A percentile compares a stretch with the other conserved stretches of the same genome.
phyloP scores from a whole-genome alignment of 1,284 basidiomycete species.

The Heterobasidion occidentale region DNA sequence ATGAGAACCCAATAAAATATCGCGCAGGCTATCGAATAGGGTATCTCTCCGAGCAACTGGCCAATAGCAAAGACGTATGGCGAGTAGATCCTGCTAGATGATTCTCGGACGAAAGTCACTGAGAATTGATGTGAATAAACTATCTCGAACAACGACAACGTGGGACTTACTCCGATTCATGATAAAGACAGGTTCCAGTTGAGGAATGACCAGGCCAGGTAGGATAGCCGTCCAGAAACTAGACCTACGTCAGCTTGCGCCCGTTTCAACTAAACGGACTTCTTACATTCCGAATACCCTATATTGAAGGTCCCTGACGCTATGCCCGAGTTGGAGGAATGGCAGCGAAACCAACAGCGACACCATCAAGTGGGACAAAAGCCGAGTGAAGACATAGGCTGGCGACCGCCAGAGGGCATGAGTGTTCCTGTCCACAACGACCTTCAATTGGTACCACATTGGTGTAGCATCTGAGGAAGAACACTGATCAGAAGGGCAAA shows the following conservation, averaged over 20 bases:
- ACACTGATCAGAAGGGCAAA: background rate
- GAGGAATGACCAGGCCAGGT: conserved; percentile 71
- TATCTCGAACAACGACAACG: background rate
- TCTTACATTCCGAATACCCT: conserved; percentile 72
- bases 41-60: conserved; percentile 78
- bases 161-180: conserved; percentile 54
- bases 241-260: conserved; percentile 4
- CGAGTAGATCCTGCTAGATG: conserved; percentile 72
- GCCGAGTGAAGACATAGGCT: conserved; percentile 76
- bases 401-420: conserved; percentile 77
- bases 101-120: conserved; percentile 63
- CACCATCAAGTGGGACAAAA: conserved; percentile 68
- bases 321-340: conserved; percentile 72
- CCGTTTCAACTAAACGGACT: background rate
- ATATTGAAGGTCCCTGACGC: conserved; percentile 74
- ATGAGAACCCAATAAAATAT: conserved; percentile 74
- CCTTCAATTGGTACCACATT: conserved; percentile 72
- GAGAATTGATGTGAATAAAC: conserved; percentile 1
- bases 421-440: conserved; percentile 71
- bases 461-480: conserved; percentile 59
- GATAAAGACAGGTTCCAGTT: conserved; percentile 85
- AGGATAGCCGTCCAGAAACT: conserved; percentile 68
- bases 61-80: conserved; percentile 79
- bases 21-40: conserved; percentile 68
- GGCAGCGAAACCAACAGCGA: conserved; percentile 78